phyloP scores from a whole-genome alignment of 2,329 filamentous ascomycete genomes.

The Amylocarpus encephaloides region DNA sequence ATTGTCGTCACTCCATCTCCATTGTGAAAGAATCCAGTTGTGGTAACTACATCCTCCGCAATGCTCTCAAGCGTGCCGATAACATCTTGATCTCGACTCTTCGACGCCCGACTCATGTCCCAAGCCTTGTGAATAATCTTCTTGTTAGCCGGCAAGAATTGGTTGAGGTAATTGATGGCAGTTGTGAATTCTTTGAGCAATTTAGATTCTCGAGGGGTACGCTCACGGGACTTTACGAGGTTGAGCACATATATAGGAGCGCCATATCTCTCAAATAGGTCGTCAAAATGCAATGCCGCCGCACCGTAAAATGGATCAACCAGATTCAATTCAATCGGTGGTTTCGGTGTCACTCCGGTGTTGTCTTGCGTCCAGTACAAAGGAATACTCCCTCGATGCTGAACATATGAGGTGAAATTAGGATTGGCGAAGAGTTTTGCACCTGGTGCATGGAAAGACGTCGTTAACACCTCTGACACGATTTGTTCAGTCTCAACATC shows the following conservation, averaged over 20 bases:
- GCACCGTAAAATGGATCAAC: constrained; percentile 93
- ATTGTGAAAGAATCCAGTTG: constrained; percentile 93
- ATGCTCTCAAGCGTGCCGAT: constrained; percentile 87
- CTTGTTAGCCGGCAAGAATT: constrained; percentile 76
- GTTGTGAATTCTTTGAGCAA: constrained; percentile 80
- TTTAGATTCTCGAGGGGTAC: constrained; percentile 86
- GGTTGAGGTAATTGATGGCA: constrained; percentile 86
- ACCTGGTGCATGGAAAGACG: constrained; percentile 89
- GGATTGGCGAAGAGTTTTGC: constrained; percentile 80
- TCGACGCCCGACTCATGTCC: constrained; percentile 96
- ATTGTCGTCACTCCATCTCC: constrained; percentile 63
- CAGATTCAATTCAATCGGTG: constrained; percentile 91
- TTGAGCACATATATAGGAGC: constrained; percentile 89
- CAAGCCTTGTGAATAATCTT: constrained; percentile 92
- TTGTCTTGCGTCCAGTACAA: constrained; percentile 97
- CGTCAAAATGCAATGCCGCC: constrained; percentile 89
- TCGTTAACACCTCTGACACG: constrained; percentile 88
- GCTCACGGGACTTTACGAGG: constrained; percentile 81
- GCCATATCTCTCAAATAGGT: constrained; percentile 89
- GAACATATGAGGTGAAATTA: constrained; percentile 91
- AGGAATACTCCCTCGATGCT: constrained; percentile 94
- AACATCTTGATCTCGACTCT: constrained; percentile 86
- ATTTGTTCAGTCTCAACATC: constrained; percentile 99
- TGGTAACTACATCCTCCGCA: constrained; percentile 76
- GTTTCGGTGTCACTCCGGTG: constrained; percentile 90